A percentile compares a stretch with the other conserved stretches of the same genome.
phyloP scores from a whole-genome alignment of 108 stramenopile genomes.

The Nitzschia sp. region DNA sequence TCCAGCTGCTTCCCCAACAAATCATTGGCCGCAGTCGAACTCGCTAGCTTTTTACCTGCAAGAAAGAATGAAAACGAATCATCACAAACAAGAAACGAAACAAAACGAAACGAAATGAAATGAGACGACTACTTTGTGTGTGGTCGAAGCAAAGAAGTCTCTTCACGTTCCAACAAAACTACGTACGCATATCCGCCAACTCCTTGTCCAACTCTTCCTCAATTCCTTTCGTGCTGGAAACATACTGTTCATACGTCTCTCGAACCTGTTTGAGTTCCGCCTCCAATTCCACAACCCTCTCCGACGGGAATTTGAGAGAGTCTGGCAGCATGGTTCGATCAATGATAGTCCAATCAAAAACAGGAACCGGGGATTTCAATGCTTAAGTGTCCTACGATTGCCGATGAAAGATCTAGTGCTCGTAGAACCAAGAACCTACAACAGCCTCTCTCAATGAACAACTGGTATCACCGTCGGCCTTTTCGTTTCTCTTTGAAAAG shows the following conservation, averaged over 20 bases:
- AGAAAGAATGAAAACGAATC: background rate
- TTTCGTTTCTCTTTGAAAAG: no score
- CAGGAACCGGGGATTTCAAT: no score
- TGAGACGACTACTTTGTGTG: no score
- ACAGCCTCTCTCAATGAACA: no score
- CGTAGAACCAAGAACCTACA: no score
- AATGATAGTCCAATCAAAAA: background rate
- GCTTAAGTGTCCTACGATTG: no score
- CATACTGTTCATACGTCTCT: slow-evolving; percentile 68
- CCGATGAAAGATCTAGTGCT: no score
- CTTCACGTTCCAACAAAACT: background rate
- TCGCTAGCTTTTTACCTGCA: slow-evolving; percentile 50
- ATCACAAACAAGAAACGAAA: background rate
- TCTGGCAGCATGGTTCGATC: background rate
- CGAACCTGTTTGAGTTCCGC: slow-evolving; percentile 57
- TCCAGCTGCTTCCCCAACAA: slow-evolving; percentile 53
- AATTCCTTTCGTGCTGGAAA: slow-evolving; percentile 50
- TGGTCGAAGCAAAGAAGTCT: background rate
- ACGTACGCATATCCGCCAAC: slow-evolving; percentile 66
- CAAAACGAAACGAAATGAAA: no score
- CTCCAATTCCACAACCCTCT: slow-evolving; percentile 49
- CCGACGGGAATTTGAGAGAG: slow-evolving; percentile 5
- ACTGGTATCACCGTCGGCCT: no score
- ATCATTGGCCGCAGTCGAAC: slow-evolving; percentile 51
- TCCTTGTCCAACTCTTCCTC: slow-evolving; percentile 70